Evolutionary conservation across 805 yeast genomes (phyloP), one percentile per base, ranked within the genome.

Genomic region (Yarrowia bubula): DNA sequence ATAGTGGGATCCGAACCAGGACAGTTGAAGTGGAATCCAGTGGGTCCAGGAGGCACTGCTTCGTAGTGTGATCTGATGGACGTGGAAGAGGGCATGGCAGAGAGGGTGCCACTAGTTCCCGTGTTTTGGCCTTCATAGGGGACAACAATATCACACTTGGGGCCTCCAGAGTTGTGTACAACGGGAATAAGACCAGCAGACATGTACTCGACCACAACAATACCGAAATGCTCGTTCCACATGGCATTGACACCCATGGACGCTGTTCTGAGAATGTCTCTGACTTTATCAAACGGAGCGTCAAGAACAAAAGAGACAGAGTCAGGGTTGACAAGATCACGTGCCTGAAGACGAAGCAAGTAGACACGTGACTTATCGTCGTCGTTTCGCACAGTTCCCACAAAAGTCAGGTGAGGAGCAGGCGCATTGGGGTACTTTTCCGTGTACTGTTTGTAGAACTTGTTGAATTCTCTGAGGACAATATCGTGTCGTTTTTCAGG

Each of bases 221-320:
- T 95, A 17, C 99, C 99, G 75, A 95, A 95, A 78, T 95, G 99
- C 78, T 95, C 99, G 76, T 95, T 95, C 99, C 99, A 95, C 99
- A 95, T 95, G 35, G 96, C 92, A 72, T 95, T 93, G 43, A 95
- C 79, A 5, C 99, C 99, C 71, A 84, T 86, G 31, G 86, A 83
- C 2, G 91, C 83, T 13, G 75, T 77, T 11, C 77, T 70, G 38
- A 96, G 78, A 64, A 84, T 80, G 33, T 76, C 72, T 62, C 84
- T 77, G 13, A 96, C 86, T 15, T 79, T 81, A 1, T 79, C 80
- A 77, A 90, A 90, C 9, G 90, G 81, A 32, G 93, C 88, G 76
- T 95, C 96, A 5, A 89, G 81, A 0, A 86, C 78, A 71, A 92
- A 87, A 51, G 83, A 79, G 11, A 81, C 74, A 17, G 81, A 74